A percentile compares a stretch with the other conserved stretches of the same genome.
Conservation (phyloP, 1,139 yeast genomes). For the Blastobotrys apis region DNA sequence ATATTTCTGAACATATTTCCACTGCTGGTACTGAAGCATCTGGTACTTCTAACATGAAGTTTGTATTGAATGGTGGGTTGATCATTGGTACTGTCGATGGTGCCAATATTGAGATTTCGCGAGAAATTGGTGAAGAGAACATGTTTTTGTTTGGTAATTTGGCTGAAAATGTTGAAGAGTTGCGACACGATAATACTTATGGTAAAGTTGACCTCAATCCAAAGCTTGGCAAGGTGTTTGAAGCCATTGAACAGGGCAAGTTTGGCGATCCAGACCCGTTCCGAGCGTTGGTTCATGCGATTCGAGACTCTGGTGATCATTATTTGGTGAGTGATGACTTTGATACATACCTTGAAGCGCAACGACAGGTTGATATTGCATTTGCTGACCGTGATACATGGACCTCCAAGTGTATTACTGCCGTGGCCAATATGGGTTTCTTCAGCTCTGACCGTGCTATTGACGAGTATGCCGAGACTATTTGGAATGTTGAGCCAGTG, state of each 20-base stretch:
- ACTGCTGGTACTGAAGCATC: slow-evolving; percentile 98
- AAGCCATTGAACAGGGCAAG: slow-evolving; percentile 60
- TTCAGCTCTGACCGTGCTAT: slow-evolving; percentile 88
- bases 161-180: slow-evolving; percentile 82
- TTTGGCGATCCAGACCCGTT: slow-evolving; percentile 74
- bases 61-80: slow-evolving; percentile 88
- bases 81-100: slow-evolving; percentile 96
- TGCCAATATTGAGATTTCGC: slow-evolving; percentile 90
- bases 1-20: slow-evolving; percentile 90
- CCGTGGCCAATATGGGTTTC: slow-evolving; percentile 93
- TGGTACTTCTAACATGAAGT: slow-evolving; percentile 95
- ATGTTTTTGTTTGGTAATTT: slow-evolving; percentile 88
- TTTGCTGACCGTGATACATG: slow-evolving; percentile 64
- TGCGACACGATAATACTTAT: slow-evolving; percentile 70
- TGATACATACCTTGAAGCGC: slow-evolving; percentile 80
- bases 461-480: slow-evolving; percentile 86
- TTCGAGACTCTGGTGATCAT: slow-evolving; percentile 65
- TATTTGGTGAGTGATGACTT: slow-evolving; percentile 88
- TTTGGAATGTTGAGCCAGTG: slow-evolving; percentile 84
- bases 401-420: slow-evolving; percentile 68
- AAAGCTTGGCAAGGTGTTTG: slow-evolving; percentile 58
- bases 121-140: slow-evolving; percentile 91
- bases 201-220: slow-evolving; percentile 43
- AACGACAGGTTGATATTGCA: slow-evolving; percentile 66
- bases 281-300: slow-evolving; percentile 61